Evolutionary conservation across 345 rosid species (phyloP), one percentile per base, ranked within the genome.

Genomic region (Eucalyptus curtisii): DNA sequence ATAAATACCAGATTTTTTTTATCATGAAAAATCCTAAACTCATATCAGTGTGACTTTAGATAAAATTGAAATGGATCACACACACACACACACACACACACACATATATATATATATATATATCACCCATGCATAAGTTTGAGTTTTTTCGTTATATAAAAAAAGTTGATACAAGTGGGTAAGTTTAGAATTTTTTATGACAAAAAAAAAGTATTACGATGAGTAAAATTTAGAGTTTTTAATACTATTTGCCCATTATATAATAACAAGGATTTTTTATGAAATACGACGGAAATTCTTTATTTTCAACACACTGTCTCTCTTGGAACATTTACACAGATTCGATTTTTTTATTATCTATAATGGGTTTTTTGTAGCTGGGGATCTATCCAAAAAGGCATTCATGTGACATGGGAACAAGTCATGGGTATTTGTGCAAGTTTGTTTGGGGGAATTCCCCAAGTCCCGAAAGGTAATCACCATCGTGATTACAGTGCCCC

Each of bases 381-480:
- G 44, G 20, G 80, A 68, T 64, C 31, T n/a, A n/a, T 64, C 19
- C 10, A n/a, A 64, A 40, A 42, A 20, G 47, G 27, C 20, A 1
- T 40, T 22, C 84, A 55, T 42, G 88, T 45, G 16, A 71, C 40
- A 24, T 49, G 52, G 85, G 30, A 49, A 27, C 50, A 25, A 50
- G 59, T 16, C 84, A 53, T 91, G 89, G 90, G 84, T 90, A 90
- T 90, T 87, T 68, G 91, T 87, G 92, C 90, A 27, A n/a, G 24
- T 24, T 59, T 44, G 10, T 20, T 22, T 22, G 8, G 64, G 19
- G 86, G 37, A n/a, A 42, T 37, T 76, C 49, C 85, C 85, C 85
- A 71, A 33, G 64, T 7, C 40, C 89, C 66, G 16, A 49, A 53
- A 82, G 57, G 57, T 52, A 52, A 52, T 52, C 57, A 52, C 57